phyloP scores from a whole-genome alignment of 371 early-diverging fungal species.

The Mortierella sp. region DNA sequence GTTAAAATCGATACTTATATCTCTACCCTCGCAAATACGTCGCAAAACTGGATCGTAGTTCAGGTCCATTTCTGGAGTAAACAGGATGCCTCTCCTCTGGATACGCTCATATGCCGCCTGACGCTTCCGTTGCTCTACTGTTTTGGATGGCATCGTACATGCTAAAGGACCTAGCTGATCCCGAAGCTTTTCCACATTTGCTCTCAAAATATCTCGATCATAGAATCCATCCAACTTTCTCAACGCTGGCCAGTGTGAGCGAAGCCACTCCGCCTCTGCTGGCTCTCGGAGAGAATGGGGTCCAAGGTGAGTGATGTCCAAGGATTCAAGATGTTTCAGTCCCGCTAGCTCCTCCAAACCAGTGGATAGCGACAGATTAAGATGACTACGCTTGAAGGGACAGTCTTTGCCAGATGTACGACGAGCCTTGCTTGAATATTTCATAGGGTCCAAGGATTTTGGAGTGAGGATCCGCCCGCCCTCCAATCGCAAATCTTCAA shows the following conservation, averaged over 20 bases:
- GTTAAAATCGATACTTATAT: not conserved
- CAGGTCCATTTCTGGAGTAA: constrained; percentile 17
- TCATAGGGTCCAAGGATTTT: not conserved
- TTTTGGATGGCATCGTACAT: not conserved
- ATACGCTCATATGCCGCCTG: not conserved
- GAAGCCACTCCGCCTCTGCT: constrained; percentile 25
- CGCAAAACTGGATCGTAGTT: not conserved
- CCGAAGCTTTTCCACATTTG: not conserved
- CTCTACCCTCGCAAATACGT: not conserved
- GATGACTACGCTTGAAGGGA: not conserved
- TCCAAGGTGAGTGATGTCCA: constrained; percentile 23
- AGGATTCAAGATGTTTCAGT: constrained; percentile 3
- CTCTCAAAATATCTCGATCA: constrained; percentile 8
- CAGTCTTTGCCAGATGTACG: not conserved
- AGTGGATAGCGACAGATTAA: constrained; percentile 11
- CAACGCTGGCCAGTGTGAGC: constrained; percentile 25
- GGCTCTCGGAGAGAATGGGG: constrained; percentile 21
- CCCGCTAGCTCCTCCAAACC: constrained; percentile 26
- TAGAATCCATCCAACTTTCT: constrained; percentile 15
- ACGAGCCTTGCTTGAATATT: not conserved
- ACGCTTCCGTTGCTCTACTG: not conserved
- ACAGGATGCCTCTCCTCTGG: constrained; percentile 7
- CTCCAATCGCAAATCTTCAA: constrained; percentile 15
- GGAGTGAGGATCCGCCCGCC: constrained; percentile 13
- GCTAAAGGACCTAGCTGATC: constrained; percentile 4